Conservation (phyloP, 768 basidiomycete species). For the Paxillus rubicundulus region DNA sequence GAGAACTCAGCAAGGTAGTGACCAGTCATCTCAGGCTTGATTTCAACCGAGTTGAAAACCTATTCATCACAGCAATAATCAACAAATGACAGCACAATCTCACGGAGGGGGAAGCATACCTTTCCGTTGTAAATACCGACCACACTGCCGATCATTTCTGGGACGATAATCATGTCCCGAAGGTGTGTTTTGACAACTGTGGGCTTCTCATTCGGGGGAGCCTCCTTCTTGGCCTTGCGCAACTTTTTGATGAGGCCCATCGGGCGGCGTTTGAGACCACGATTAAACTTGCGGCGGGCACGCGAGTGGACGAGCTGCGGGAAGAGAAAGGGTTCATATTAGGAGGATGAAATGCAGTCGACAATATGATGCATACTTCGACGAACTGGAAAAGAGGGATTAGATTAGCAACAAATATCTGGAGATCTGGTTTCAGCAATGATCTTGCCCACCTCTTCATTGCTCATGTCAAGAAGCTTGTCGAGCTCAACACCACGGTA, state of each 20-base stretch:
- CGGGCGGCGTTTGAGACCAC: slow-evolving; percentile 96
- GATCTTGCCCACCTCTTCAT: slow-evolving; percentile 74
- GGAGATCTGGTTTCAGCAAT: not conserved
- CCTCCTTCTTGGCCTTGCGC: slow-evolving; percentile 99
- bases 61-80: slow-evolving; percentile 24
- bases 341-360: slow-evolving; percentile 1
- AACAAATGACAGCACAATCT: not conserved
- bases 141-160: slow-evolving; percentile 99
- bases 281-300: slow-evolving; percentile 97
- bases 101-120: slow-evolving; percentile 40
- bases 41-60: slow-evolving; percentile 96
- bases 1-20: slow-evolving; percentile 99
- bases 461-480: slow-evolving; percentile 93
- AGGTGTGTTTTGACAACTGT: slow-evolving; percentile 98
- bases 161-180: slow-evolving; percentile 99
- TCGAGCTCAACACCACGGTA: slow-evolving; percentile 99
- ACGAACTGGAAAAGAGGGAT: slow-evolving; percentile 53
- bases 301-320: slow-evolving; percentile 93
- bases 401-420: not conserved
- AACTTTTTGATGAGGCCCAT: slow-evolving; percentile 99
- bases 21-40: slow-evolving; percentile 99
- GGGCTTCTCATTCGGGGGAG: slow-evolving; percentile 98
- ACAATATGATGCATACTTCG: slow-evolving; percentile 52
- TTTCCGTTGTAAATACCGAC: slow-evolving; percentile 99
- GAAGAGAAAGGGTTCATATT: not conserved